phyloP scores from a whole-genome alignment of 2,329 filamentous ascomycete species.

The Hymenoscyphus linearis region DNA sequence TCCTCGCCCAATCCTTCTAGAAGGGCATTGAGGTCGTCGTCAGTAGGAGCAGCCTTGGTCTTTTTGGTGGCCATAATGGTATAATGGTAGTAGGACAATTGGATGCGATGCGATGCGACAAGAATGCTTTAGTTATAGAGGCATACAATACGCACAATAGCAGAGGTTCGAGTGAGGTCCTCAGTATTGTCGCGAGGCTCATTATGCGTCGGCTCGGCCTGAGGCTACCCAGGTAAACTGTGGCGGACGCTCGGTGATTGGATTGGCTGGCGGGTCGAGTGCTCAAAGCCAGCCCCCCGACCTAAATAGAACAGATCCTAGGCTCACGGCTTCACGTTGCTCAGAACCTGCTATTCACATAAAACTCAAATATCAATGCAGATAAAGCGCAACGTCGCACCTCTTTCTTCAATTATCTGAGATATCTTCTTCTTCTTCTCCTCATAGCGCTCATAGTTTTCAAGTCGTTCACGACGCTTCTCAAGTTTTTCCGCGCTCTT shows the following conservation, averaged over 20 bases:
- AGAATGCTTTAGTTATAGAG: not conserved
- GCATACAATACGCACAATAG: not conserved
- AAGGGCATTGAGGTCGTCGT: slow-evolving; percentile 61
- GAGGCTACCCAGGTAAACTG: not conserved
- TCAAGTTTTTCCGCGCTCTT: not conserved
- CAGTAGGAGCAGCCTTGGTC: slow-evolving; percentile 48
- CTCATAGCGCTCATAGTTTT: not conserved
- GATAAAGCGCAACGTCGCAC: not conserved
- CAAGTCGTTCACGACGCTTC: not conserved
- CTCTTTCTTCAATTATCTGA: not conserved
- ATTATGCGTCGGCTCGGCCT: not conserved
- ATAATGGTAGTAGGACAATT: not conserved
- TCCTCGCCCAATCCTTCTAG: slow-evolving; percentile 58
- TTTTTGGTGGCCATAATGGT: slow-evolving; percentile 55
- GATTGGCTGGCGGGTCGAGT: not conserved
- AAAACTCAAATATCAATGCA: slow-evolving; percentile 5
- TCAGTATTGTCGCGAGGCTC: not conserved
- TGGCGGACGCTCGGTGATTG: not conserved
- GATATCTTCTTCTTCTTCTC: not conserved
- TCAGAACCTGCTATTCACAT: not conserved
- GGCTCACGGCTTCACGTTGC: not conserved
- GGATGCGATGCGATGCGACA: not conserved
- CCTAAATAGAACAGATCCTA: slow-evolving; percentile 1
- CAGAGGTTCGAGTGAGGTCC: not conserved
- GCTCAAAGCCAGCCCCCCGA: not conserved